Evolutionary conservation across 306 rosid species (phyloP).

Genomic region (Rubus idaeus): DNA sequence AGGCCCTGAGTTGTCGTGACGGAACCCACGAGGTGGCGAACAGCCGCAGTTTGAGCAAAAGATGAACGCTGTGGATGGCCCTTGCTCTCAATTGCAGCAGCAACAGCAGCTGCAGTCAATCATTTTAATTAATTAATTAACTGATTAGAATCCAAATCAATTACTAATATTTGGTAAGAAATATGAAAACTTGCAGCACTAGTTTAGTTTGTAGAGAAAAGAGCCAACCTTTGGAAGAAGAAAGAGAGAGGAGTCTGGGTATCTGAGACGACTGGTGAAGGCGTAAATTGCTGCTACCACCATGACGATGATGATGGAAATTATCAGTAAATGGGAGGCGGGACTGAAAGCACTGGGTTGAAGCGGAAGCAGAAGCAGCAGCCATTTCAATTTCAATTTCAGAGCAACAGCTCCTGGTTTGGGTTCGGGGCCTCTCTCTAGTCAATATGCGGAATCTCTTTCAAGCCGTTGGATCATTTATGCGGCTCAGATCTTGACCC

Average conservation of each 20-base stretch:
- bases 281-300: neutral
- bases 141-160: too few relatives aligned
- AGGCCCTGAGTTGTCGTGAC: slow-evolving; percentile 66
- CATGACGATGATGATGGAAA: neutral
- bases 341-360: slow-evolving; percentile 14
- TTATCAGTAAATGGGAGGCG: neutral
- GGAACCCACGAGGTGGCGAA: slow-evolving; percentile 81
- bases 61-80: slow-evolving; percentile 34
- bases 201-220: neutral
- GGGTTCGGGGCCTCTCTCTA: too few relatives aligned
- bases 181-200: neutral
- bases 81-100: slow-evolving; percentile 18
- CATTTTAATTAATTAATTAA: neutral
- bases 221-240: slow-evolving; percentile 2
- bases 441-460: neutral
- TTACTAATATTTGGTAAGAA: neutral
- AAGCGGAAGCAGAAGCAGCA: neutral
- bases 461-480: neutral
- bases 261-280: neutral
- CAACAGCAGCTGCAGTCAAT: neutral
- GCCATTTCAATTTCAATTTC: neutral
- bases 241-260: neutral
- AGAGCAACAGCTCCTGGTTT: too few relatives aligned
- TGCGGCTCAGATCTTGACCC: neutral
- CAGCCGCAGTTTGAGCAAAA: slow-evolving; percentile 57